Base-by-base conservation (phyloP, 495 filamentous ascomycete genomes). In the Podospora comata region DNA sequence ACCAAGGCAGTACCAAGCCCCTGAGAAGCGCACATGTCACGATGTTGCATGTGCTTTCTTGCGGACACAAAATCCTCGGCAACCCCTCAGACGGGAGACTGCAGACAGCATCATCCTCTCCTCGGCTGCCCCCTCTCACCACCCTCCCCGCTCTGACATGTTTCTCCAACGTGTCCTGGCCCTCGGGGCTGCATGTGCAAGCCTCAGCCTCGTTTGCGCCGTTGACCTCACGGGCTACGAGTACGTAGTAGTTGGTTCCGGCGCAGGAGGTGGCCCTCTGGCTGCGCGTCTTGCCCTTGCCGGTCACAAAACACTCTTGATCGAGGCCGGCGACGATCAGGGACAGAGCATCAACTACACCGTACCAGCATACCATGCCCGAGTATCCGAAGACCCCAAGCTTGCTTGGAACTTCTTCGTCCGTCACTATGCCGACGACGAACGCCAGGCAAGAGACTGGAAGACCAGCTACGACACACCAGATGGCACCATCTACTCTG, bases 211-310 rank as follows among this genome's bases (percentile, higher is more conserved):
- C 39, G 70, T 34, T 48, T 26, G 30, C 7, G 72, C 72, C 34
- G 72, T 74, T 32, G 39, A 70, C 20, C 73, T 76, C 23, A 74
- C 66, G 11, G 77, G 70, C 26, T 89, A 89, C 72, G 88, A 90
- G 60, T 90, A 89, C 72, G 79, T 90, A 44, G 79, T 90, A 9
- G 83, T 90, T 3, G 88, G 88, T n/a, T 86, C 83, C 53, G 88
- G 88, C 16, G 82, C 88, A 5, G 87, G 88, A 15, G 88, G 88
- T 16, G 85, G 85, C 16, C 86, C 86, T 1, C 74, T 90, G 6
- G 88, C 88, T 6, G 84, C 86, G 19, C 81, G 84, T 13, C 81
- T 90, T 3, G 87, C 87, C 7, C 77, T 85, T n/a, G 84, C 85
- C 19, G 86, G 86, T 3, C 81, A 86, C 74, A 86, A 79, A 64